Percentiles rank a stretch among this genome's conserved stretches.
Evolutionary conservation across 345 rosid genomes (phyloP).

Genomic region (Conringia planisiliqua): DNA sequence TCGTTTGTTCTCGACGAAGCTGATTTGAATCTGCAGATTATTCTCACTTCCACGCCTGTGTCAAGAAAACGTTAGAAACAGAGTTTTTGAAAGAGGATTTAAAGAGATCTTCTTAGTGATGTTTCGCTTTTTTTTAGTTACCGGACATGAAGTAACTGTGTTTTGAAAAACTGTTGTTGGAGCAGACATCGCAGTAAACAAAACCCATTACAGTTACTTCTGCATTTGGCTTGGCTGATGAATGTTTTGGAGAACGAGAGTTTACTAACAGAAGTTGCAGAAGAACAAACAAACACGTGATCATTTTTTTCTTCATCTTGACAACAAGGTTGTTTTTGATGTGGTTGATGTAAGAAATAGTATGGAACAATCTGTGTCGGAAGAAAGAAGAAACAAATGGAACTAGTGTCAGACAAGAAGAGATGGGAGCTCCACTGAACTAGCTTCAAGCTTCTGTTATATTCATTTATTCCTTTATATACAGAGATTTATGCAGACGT

Average conservation of each 20-base stretch:
- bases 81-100: neutral
- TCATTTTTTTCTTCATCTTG: slow-evolving; percentile 7
- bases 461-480: slow-evolving; percentile 7
- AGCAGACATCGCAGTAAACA: slow-evolving; percentile 95
- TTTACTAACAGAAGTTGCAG: slow-evolving; percentile 35
- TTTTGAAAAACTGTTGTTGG: slow-evolving; percentile 88
- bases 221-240: slow-evolving; percentile 36
- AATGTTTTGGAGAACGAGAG: slow-evolving; percentile 38
- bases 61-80: slow-evolving; percentile 7
- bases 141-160: slow-evolving; percentile 98
- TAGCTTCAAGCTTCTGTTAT: neutral
- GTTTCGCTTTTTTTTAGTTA: slow-evolving; percentile 13
- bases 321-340: neutral
- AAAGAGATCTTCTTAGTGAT: neutral
- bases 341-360: neutral
- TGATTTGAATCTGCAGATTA: slow-evolving; percentile 78
- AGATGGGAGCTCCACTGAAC: neutral
- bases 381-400: slow-evolving; percentile 2
- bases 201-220: slow-evolving; percentile 79
- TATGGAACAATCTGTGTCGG: neutral
- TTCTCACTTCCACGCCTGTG: slow-evolving; percentile 78
- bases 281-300: slow-evolving; percentile 29
- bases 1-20: slow-evolving; percentile 56
- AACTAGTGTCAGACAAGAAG: neutral
- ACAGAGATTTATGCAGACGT: neutral